Evolutionary conservation across 2,329 filamentous ascomycete species (phyloP), one percentile per base, ranked within the genome.

Genomic region (Trichoderma sp.): DNA sequence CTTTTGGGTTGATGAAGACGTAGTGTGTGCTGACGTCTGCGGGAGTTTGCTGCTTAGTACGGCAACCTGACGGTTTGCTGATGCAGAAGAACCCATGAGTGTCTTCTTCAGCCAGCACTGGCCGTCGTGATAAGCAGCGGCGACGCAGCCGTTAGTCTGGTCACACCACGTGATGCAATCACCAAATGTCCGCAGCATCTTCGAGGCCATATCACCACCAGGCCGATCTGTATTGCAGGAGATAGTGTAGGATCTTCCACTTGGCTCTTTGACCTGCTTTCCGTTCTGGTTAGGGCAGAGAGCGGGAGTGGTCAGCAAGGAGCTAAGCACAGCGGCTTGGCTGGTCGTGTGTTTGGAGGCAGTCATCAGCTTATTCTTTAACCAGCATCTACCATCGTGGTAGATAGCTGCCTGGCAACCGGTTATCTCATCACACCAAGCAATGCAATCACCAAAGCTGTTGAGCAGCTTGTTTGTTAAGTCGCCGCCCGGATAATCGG

Each of bases 11-110:
- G 64, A 31, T 4, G 64, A 50, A n/a, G 64, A 66, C 5, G 65
- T 35, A 56, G 29, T 24, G 31, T 69, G 50, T 2, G 50, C 38
- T 29, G 45, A 56, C 27, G 67, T 69, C 27, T 69, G 67, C 11
- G 67, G 67, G n/a, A 69, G 31, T 24, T 69, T 69, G 67, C 33
- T 69, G 67, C 67, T 68, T n/a, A 68, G 11, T 3, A 68, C 65
- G 29, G 65, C 65, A 35, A 68, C 7, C n/a, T 68, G 65, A 6
- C 65, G 29, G 12, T 68, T 35, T 18, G 67, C 24, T 4, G 31
- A 53, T 3, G n/a, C 4, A 18, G 50, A 60, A 41, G 67, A 29
- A 16, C 21, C 12, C n/a, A 16, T 12, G 45, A 69, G 21, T 24
- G 31, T 41, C 11, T 29, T 41, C 67, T 69, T 69, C 24, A 69